phyloP scores from a whole-genome alignment of 2,329 filamentous ascomycete species.

The Dendrostoma leiphaemia region DNA sequence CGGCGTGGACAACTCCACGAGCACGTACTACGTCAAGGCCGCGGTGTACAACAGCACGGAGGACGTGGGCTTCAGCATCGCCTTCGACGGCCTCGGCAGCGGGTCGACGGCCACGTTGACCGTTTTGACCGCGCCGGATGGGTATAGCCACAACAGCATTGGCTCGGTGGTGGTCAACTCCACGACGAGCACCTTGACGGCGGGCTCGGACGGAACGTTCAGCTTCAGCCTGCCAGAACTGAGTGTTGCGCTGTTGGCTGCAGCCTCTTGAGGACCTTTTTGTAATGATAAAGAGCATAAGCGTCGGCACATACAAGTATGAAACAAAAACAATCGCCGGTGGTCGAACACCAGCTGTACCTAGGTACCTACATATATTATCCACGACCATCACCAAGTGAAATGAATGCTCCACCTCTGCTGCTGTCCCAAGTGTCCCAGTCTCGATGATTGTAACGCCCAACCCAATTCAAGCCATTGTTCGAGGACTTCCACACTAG shows the following conservation, averaged over 20 bases:
- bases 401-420: too few relatives aligned
- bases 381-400: too few relatives aligned
- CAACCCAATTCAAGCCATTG: too few relatives aligned
- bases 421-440: too few relatives aligned
- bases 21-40: slow-evolving; percentile 16
- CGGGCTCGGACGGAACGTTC: slow-evolving; percentile 45
- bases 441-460: too few relatives aligned
- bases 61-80: slow-evolving; percentile 42
- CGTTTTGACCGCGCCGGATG: slow-evolving; percentile 43
- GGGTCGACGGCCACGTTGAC: slow-evolving; percentile 42
- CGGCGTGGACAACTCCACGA: slow-evolving; percentile 21
- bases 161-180: slow-evolving; percentile 50
- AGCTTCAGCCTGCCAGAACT: slow-evolving; percentile 51
- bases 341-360: too few relatives aligned
- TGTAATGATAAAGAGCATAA: background rate
- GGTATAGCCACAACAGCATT: slow-evolving; percentile 43
- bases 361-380: too few relatives aligned
- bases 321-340: background rate
- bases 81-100: slow-evolving; percentile 41
- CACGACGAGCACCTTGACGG: slow-evolving; percentile 35
- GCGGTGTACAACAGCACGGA: slow-evolving; percentile 41
- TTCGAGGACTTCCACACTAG: too few relatives aligned
- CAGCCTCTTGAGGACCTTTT: slow-evolving; percentile 18
- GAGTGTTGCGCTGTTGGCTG: slow-evolving; percentile 56
- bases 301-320: background rate